Conservation (phyloP, 2,329 filamentous ascomycete species). For the Penicillium sp. region DNA sequence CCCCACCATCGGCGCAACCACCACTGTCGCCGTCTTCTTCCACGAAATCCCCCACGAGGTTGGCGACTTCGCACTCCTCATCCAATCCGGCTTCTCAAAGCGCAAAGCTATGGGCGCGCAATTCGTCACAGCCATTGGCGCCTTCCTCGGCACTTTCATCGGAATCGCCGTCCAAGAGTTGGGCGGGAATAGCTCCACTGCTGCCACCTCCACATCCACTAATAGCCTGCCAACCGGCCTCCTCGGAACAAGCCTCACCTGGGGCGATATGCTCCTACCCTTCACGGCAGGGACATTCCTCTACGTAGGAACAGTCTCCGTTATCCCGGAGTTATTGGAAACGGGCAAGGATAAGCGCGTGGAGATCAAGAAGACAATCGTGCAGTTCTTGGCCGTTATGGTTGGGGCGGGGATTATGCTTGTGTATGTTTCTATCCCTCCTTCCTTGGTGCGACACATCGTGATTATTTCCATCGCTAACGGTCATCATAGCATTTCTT, state of each 20-base stretch:
- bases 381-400: slow-evolving; percentile 78
- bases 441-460: not conserved
- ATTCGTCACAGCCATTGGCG: slow-evolving; percentile 84
- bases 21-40: slow-evolving; percentile 96
- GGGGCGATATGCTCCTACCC: slow-evolving; percentile 88
- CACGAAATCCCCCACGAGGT: slow-evolving; percentile 98
- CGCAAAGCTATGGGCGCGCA: slow-evolving; percentile 87
- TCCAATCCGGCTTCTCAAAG: slow-evolving; percentile 94
- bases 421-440: slow-evolving; percentile 36
- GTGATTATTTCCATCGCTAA: slow-evolving; percentile 18
- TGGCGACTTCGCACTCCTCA: slow-evolving; percentile 88
- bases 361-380: slow-evolving; percentile 71
- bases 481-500: slow-evolving; percentile 24
- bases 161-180: slow-evolving; percentile 88
- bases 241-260: slow-evolving; percentile 75
- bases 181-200: slow-evolving; percentile 52
- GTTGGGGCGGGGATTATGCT: slow-evolving; percentile 89
- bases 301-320: slow-evolving; percentile 89
- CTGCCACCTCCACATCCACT: too few species aligned
- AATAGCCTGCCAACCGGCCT: slow-evolving; percentile 51
- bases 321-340: slow-evolving; percentile 88
- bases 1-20: slow-evolving; percentile 88
- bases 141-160: slow-evolving; percentile 81
- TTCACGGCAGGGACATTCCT: slow-evolving; percentile 95
- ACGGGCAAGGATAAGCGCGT: slow-evolving; percentile 66